phyloP scores from a whole-genome alignment of 2,329 filamentous ascomycete genomes.

The Ophiosphaerella korrae region DNA sequence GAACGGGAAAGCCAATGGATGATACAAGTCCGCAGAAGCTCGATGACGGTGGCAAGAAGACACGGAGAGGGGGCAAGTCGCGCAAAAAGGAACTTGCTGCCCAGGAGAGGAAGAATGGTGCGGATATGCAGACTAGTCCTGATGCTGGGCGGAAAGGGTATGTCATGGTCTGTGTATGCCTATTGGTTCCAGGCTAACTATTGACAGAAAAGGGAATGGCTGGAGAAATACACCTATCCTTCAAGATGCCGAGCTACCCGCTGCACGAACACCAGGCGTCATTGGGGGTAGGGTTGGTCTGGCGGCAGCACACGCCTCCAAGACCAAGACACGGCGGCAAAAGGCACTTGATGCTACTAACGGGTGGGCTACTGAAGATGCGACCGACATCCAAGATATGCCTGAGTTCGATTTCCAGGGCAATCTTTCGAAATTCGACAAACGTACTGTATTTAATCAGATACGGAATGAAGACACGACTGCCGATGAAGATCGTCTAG shows the following conservation, averaged over 20 bases:
- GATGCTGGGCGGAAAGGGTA: slow-evolving; percentile 41
- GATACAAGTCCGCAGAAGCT: slow-evolving; percentile 35
- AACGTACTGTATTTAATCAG: slow-evolving; percentile 87
- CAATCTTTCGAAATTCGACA: slow-evolving; percentile 93
- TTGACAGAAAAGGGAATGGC: slow-evolving; percentile 61
- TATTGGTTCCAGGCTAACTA: slow-evolving; percentile 18
- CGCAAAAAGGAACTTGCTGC: slow-evolving; percentile 53
- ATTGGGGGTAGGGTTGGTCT: slow-evolving; percentile 46
- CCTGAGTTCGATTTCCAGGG: slow-evolving; percentile 93
- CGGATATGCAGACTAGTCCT: slow-evolving; percentile 29
- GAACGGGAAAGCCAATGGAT: slow-evolving; percentile 49
- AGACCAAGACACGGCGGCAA: slow-evolving; percentile 53
- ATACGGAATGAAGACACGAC: slow-evolving; percentile 87
- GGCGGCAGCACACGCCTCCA: slow-evolving; percentile 44
- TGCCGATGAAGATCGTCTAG: slow-evolving; percentile 87
- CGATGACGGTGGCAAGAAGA: slow-evolving; percentile 51
- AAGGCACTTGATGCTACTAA: slow-evolving; percentile 65
- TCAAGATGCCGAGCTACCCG: slow-evolving; percentile 60
- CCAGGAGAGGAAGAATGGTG: slow-evolving; percentile 45
- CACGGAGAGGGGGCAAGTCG: slow-evolving; percentile 52
- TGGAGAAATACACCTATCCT: slow-evolving; percentile 72
- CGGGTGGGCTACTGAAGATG: slow-evolving; percentile 95
- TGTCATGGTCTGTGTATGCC: slow-evolving; percentile 31
- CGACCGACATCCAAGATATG: slow-evolving; percentile 90
- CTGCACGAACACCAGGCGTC: slow-evolving; percentile 42